These are phyloP conservation scores for Triticum urartu DNA, from an alignment of 176 grass and related monocot genomes.

Conservation along the genomic window DNA sequence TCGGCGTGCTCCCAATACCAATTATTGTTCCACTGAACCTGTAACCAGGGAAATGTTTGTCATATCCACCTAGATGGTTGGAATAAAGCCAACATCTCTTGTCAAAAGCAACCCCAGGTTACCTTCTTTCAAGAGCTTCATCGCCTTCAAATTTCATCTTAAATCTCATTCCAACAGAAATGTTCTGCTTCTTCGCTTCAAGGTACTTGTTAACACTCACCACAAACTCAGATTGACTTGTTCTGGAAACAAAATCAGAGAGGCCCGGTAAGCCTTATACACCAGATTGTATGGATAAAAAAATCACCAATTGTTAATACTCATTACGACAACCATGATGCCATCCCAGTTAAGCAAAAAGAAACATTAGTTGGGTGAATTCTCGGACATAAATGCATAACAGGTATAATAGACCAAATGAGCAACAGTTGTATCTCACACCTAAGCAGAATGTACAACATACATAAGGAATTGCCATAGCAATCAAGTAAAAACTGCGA, in stretches of 20 bases:
- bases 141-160: conserved; percentile 98
- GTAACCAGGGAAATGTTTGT: conserved; percentile 31
- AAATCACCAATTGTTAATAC: neutral
- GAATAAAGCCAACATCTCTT: conserved; percentile 22
- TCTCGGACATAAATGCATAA: neutral
- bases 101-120: conserved; percentile 13
- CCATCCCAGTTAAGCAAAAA: neutral
- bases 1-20: conserved; percentile 50
- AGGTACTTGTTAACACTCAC: conserved; percentile 88
- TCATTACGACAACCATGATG: conserved; percentile 11
- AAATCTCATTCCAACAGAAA: conserved; percentile 89
- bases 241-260: conserved; percentile 50
- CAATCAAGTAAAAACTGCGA: neutral
- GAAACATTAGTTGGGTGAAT: neutral
- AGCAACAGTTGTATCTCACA: neutral
- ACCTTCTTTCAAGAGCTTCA: conserved; percentile 90
- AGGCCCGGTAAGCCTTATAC: neutral
- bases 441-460: neutral
- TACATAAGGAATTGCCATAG: neutral
- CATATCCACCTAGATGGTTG: conserved; percentile 10
- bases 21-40: conserved; percentile 96
- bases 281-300: neutral
- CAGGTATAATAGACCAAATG: neutral
- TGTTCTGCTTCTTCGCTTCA: conserved; percentile 83
- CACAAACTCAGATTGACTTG: conserved; percentile 86